phyloP scores from a whole-genome alignment of 2,329 filamentous ascomycete genomes.

The Diplodia seriata region DNA sequence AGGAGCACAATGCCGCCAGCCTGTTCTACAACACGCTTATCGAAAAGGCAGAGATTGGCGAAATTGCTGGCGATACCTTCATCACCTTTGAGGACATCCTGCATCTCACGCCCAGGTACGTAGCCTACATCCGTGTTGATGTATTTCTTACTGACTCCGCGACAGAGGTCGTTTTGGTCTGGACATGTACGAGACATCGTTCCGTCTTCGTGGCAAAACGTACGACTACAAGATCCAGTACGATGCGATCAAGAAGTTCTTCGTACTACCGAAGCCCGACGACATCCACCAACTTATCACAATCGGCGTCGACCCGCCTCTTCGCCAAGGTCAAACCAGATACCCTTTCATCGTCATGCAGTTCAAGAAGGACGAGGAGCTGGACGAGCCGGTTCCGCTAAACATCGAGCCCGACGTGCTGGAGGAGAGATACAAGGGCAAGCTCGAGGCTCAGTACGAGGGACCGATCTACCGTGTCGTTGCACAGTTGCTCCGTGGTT shows the following conservation, averaged over 20 bases:
- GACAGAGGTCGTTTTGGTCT: slow-evolving; percentile 96
- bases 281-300: slow-evolving; percentile 95
- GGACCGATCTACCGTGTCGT: slow-evolving; percentile 92
- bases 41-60: slow-evolving; percentile 98
- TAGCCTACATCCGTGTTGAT: slow-evolving; percentile 11
- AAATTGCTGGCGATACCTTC: slow-evolving; percentile 97
- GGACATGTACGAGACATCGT: slow-evolving; percentile 98
- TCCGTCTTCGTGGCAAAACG: slow-evolving; percentile 95
- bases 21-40: slow-evolving; percentile 98
- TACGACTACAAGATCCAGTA: slow-evolving; percentile 99
- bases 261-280: slow-evolving; percentile 98
- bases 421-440: slow-evolving; percentile 86
- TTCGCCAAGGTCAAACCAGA: slow-evolving; percentile 95
- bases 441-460: slow-evolving; percentile 88
- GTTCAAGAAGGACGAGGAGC: slow-evolving; percentile 96
- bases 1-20: slow-evolving; percentile 93
- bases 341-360: slow-evolving; percentile 99
- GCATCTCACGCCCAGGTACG: slow-evolving; percentile 89
- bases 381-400: slow-evolving; percentile 68
- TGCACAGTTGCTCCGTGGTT: slow-evolving; percentile 90
- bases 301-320: slow-evolving; percentile 89
- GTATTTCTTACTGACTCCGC: slow-evolving; percentile 39
- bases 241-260: slow-evolving; percentile 97
- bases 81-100: slow-evolving; percentile 96
- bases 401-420: slow-evolving; percentile 94